Percentiles rank a stretch among this genome's conserved stretches.
These are phyloP conservation scores for Oryza glaberrima DNA, from an alignment of 176 grass and related monocot genomes.

Conservation along the genomic window DNA sequence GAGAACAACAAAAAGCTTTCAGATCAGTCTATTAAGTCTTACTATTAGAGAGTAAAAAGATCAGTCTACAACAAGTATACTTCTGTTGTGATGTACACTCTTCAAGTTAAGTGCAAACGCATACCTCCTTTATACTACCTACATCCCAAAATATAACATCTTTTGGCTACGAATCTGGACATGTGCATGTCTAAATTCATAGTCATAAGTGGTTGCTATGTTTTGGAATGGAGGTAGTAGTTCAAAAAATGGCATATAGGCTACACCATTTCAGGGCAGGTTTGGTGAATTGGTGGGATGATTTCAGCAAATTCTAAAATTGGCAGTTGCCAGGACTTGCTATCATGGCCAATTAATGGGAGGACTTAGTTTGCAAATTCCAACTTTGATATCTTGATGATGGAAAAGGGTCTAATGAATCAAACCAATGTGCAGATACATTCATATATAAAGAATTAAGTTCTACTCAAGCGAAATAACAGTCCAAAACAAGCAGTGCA, in stretches of 20 bases:
- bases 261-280: background rate
- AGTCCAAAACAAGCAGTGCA: background rate
- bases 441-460: background rate
- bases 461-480: background rate
- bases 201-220: no score
- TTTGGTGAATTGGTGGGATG: background rate
- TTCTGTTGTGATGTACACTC: background rate
- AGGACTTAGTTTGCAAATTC: background rate
- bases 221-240: background rate
- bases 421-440: background rate
- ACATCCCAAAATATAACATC: no score
- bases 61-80: background rate
- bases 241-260: background rate
- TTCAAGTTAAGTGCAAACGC: background rate
- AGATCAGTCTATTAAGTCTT: background rate
- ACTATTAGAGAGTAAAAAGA: background rate
- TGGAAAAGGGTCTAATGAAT: background rate
- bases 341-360: background rate
- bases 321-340: background rate
- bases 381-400: background rate
- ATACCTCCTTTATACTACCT: background rate
- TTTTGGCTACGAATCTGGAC: no score
- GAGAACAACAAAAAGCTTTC: conserved; percentile 5
- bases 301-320: background rate
- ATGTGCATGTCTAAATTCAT: no score